Base-by-base conservation (phyloP, 306 rosid species). In the Cicer cuneatum region DNA sequence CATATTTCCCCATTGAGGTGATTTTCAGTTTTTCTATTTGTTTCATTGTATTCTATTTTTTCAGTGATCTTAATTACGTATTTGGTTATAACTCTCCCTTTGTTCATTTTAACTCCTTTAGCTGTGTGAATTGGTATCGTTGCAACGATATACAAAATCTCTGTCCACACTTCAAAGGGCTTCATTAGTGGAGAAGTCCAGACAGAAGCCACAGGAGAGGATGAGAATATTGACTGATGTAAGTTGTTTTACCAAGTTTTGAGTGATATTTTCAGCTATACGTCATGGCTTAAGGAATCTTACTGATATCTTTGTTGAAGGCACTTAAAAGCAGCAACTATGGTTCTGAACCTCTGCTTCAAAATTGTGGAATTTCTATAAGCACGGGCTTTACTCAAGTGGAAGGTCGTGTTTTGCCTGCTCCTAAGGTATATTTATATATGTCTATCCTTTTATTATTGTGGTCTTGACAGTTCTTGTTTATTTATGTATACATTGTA, bases 141-240 rank as follows among this genome's bases (percentile, higher is more conserved):
- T 94, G 66, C 96, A 94, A 87, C 93, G 97, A 0, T 95, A 92
- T 74, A 95, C 98, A 4, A 95, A 95, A 77, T 79, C 98, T 2
- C 63, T 95, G 56, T 79, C 99, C 43, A 85, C 92, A 0, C 83
- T 89, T 38, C 98, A 95, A 83, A 87, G 99, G 79, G 80, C 98
- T 38, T 90, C 99, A 0, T 73, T 95, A 42, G 98, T 95, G 41
- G 99, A 95, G 72, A 95, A 92, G 77, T 92, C 98, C 0, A 84
- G 99, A 81, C 97, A 92, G 86, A 95, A 95, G 81, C 99, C 99
- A 0, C 93, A 90, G 7, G 99, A 92, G 80, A 80, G 99, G 81
- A 95, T 95, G 99, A 82, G 63, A 64, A 80, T 90, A 58, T 83
- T 95, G 82, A 61, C 96, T 24, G 93, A 85, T 43, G 99, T 90